A percentile compares a stretch with the other conserved stretches of the same genome.
phyloP scores from a whole-genome alignment of 352 stramenopile genomes.

The Pythium rishiriense region DNA sequence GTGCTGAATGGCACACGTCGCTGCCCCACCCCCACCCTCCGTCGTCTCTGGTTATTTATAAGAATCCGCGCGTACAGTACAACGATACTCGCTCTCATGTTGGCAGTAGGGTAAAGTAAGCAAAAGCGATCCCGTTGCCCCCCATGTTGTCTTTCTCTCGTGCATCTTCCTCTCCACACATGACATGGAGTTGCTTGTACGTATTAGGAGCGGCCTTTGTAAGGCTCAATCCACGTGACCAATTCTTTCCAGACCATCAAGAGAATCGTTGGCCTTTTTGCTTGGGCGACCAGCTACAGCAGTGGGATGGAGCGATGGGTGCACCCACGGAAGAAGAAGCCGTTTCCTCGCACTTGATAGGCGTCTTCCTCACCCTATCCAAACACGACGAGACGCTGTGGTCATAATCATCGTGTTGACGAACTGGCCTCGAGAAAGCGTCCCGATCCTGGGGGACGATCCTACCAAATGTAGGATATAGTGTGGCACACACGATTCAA shows the following conservation, averaged over 20 bases:
- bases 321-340: background rate
- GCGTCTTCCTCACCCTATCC: background rate
- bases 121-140: background rate
- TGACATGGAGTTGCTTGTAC: no score
- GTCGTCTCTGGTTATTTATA: slow-evolving; percentile 20
- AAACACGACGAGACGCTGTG: background rate
- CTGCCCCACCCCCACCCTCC: no score
- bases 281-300: no score
- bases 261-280: no score
- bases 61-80: slow-evolving; percentile 1
- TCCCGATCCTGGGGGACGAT: background rate
- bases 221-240: no score
- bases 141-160: no score
- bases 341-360: background rate
- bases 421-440: background rate
- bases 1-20: background rate
- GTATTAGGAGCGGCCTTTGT: no score
- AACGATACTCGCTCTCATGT: background rate
- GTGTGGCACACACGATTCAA: background rate
- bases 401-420: slow-evolving; percentile 19
- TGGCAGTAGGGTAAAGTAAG: background rate
- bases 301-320: background rate
- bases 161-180: no score
- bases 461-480: background rate
- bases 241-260: no score